Evolutionary conservation across 495 filamentous ascomycete species (phyloP).

Genomic region (Penicillium nucicola): DNA sequence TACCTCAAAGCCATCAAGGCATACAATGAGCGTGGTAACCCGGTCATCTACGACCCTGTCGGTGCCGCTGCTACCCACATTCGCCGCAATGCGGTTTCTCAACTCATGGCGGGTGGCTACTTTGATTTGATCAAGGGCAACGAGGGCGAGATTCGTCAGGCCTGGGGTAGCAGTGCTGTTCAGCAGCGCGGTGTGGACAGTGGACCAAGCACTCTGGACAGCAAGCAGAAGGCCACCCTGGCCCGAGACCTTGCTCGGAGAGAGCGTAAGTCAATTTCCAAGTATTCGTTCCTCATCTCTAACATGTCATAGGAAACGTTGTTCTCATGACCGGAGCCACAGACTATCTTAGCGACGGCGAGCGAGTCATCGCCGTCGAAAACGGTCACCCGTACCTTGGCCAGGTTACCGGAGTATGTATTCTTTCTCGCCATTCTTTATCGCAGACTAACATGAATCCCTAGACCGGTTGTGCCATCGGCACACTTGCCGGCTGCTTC

Average conservation of each 20-base stretch:
- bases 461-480: conserved; percentile 78
- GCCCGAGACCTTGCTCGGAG: conserved; percentile 62
- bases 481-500: conserved; percentile 74
- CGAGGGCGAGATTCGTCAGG: conserved; percentile 80
- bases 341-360: conserved; percentile 79
- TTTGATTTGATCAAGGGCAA: conserved; percentile 94
- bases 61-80: conserved; percentile 81
- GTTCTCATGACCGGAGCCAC: conserved; percentile 81
- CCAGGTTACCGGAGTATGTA: conserved; percentile 69
- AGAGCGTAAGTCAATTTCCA: conserved; percentile 42
- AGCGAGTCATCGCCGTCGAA: conserved; percentile 57
- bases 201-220: conserved; percentile 52
- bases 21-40: conserved; percentile 72
- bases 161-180: conserved; percentile 49
- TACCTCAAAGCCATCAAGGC: conserved; percentile 66
- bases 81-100: conserved; percentile 65
- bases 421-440: neutral
- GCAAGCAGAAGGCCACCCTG: conserved; percentile 54
- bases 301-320: conserved; percentile 48
- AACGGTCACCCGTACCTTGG: conserved; percentile 80
- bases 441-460: conserved; percentile 1
- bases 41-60: conserved; percentile 86
- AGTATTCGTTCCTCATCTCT: neutral
- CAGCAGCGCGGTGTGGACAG: conserved; percentile 89
- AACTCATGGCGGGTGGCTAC: conserved; percentile 70